Evolutionary conservation across 345 rosid species (phyloP), one percentile per base, ranked within the genome.

Genomic region (Kernera saxatilis): DNA sequence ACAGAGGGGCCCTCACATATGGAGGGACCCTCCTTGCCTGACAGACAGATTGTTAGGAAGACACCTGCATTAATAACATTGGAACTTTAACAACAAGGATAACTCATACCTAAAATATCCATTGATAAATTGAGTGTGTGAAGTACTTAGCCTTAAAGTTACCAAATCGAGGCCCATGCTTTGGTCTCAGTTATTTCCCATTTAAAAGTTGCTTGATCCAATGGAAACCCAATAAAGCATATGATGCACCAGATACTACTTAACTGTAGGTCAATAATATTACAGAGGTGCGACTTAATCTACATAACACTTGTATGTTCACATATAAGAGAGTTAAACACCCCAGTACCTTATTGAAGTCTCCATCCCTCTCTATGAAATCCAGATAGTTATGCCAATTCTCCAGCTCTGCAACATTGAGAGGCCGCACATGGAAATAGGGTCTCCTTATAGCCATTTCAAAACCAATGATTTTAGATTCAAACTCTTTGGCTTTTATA

Each of bases 1-100:
- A 84, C 76, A 90, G 86, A 84, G 90, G 83, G 89, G 83, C 96
- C 97, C 96, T 83, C 91, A 83, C 77, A 83, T 79, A 87, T 29
- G 79, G 88, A 89, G 96, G 96, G 88, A 83, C 89, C 96, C 97
- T 87, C 96, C 91, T 87, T 86, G 97, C 88, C 85, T 75, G 88
- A 88, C 76, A 88, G 84, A 90, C 74, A 94, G 92, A 91, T 85
- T 85, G 87, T 92, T 86, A 95, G 89, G 98, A 86, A 83, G 94
- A 87, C 87, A 88, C 96, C 98, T 90, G 96, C 99, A 95, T 83
- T 85, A 86, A 88, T 92, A 90, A 87, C 97, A 88, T 87, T 80
- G 81, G 84, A 81, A 84, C 84, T 87, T 92, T 81, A 83, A 90
- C 85, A 88, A 74, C 40, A 69, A 66, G 74, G 80, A 84, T 80